A percentile compares a stretch with the other conserved stretches of the same genome.
Evolutionary conservation across 257 asterid species (phyloP).

Genomic region (Solanum sitiens): DNA sequence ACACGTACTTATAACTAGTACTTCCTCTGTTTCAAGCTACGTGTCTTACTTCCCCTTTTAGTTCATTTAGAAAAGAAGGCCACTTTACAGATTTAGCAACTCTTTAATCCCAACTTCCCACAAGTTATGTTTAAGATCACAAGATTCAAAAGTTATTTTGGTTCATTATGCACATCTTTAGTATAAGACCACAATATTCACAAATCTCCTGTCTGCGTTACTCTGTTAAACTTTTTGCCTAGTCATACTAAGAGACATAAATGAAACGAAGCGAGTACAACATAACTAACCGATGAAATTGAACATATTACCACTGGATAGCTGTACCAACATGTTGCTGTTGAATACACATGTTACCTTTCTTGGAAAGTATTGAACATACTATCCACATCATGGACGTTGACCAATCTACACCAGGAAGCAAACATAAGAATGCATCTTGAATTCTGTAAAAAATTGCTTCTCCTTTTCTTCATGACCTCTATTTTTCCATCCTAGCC

Average conservation of each 20-base stretch:
- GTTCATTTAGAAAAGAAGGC: neutral
- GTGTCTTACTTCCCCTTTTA: neutral
- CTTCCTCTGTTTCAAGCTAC: neutral
- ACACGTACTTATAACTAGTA: neutral
- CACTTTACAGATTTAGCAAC: neutral
- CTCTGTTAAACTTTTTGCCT: neutral
- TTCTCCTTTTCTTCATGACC: neutral
- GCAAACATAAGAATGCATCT: neutral
- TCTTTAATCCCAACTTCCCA: neutral
- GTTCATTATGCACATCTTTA: neutral
- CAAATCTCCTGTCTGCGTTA: neutral
- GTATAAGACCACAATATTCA: neutral
- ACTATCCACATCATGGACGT: neutral
- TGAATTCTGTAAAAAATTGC: neutral
- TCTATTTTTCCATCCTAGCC: neutral
- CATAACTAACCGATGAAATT: neutral
- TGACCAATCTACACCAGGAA: neutral
- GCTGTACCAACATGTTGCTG: neutral
- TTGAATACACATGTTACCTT: neutral
- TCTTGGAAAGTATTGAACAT: neutral
- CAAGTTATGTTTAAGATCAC: neutral
- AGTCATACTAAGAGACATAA: neutral
- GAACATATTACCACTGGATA: neutral
- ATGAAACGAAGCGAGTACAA: neutral
- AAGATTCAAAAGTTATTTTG: neutral